Evolutionary conservation across 1,284 basidiomycete genomes (phyloP).

Genomic region (Grifola frondosa): DNA sequence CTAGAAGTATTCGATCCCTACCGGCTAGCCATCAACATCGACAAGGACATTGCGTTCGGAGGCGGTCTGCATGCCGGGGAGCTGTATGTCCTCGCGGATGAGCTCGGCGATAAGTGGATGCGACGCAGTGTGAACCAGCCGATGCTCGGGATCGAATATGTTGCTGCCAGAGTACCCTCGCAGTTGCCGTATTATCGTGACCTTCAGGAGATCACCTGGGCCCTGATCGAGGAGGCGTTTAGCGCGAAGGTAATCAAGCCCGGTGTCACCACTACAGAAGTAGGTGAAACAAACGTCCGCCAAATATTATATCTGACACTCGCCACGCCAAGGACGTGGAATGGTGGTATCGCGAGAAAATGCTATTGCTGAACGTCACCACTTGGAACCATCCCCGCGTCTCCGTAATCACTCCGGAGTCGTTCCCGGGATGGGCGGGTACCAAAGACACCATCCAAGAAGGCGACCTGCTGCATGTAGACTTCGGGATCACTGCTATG

Average conservation of each 20-base stretch:
- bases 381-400: constrained; percentile 56
- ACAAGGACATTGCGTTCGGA: constrained; percentile 47
- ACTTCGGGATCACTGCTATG: constrained; percentile 55
- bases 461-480: constrained; percentile 53
- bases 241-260: constrained; percentile 41
- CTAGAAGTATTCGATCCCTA: constrained; percentile 38
- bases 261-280: constrained; percentile 46
- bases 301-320: too few relatives aligned
- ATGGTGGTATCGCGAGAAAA: constrained; percentile 57
- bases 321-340: constrained; percentile 46
- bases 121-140: constrained; percentile 39
- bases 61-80: constrained; percentile 55
- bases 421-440: constrained; percentile 47
- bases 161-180: constrained; percentile 41
- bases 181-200: constrained; percentile 45
- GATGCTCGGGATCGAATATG: constrained; percentile 50
- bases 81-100: constrained; percentile 36
- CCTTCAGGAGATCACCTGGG: constrained; percentile 52
- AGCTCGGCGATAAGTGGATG: constrained; percentile 44
- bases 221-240: constrained; percentile 53
- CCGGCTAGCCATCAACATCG: constrained; percentile 47
- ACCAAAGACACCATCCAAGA: constrained; percentile 41
- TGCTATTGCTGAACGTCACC: constrained; percentile 46
- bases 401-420: constrained; percentile 43
- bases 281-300: too few relatives aligned